Evolutionary conservation across 2,329 filamentous ascomycete species (phyloP), one percentile per base, ranked within the genome.

Genomic region (Fusarium sp.): DNA sequence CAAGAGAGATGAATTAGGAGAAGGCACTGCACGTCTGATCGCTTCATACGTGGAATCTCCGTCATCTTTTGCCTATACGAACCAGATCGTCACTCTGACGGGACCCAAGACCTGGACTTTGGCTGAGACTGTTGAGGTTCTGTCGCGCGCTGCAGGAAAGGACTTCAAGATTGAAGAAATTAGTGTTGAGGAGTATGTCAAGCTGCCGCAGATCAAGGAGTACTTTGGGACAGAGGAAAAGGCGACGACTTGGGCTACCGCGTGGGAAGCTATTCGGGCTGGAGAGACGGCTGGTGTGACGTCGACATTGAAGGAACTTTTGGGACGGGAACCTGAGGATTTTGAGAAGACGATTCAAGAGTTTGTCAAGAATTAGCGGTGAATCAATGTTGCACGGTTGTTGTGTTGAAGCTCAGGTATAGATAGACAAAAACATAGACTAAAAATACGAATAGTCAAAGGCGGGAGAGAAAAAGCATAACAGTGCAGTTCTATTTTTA

Each of bases 1-100:
- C 2, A 71, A 71, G 40, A 61, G 65, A 46, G 68, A 71, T 36
- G 68, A 71, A 26, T 20, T 71, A 1, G 68, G 68, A 3, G 68
- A 69, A 41, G 68, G 65, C 5, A 71, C 65, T 4, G 68, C 68
- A 2, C 31, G 13, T 4, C 16, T 71, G 2, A 50, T 70, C 8
- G 53, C 65, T 3, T 56, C 56, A 3, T 63, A 71, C 4, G 36
- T 31, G 6, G 26, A 49, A 40, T 37, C 56, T 1, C 60, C 65
- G 0, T 30, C 46, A 0, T 31, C 26, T 0, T 62, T 69, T 5
- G 3, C 28, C 0, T 18, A 69, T 2, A 53, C 15, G 4, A 63
- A 70, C 30, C 20, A 63, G 2, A 57, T 70, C 8, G 57, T 71
- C 0, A 63, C 56, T 0, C 5, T 71, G 0, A 70, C 69, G 0